Conservation (phyloP, 805 yeast genomes). For the Saccharomycopsis vini region DNA sequence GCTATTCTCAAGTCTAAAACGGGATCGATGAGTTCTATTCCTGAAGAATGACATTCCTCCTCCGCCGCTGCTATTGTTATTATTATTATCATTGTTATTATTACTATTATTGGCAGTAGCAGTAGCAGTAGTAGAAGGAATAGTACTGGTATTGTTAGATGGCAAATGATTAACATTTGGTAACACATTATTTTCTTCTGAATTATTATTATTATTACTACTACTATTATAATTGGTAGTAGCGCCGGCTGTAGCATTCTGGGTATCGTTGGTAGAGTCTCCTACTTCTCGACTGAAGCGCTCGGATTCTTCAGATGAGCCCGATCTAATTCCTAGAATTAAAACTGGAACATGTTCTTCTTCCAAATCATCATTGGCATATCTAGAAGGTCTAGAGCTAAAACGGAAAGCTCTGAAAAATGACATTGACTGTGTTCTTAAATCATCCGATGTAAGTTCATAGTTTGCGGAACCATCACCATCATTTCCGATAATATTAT, state of each 20-base stretch:
- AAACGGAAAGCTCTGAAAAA: conserved; percentile 39
- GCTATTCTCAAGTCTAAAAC: conserved; percentile 17
- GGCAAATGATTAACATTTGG: neutral
- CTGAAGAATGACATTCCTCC: conserved; percentile 15
- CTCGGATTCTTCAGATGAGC: conserved; percentile 20
- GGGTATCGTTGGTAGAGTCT: too few relatives aligned
- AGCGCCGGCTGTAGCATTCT: conserved; percentile 3
- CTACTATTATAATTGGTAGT: conserved; percentile 1
- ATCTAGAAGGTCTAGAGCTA: conserved; percentile 22
- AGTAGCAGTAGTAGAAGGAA: neutral
- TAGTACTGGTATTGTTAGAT: conserved; percentile 1
- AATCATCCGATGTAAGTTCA: conserved; percentile 1
- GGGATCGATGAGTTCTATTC: conserved; percentile 17
- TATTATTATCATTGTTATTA: neutral
- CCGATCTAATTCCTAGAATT: conserved; percentile 41
- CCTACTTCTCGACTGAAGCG: too few relatives aligned
- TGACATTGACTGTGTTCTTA: conserved; percentile 25
- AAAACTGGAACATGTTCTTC: conserved; percentile 35
- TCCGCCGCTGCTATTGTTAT: neutral
- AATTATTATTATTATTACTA: neutral
- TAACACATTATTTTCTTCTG: neutral
- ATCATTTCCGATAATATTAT: neutral
- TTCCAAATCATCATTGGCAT: conserved; percentile 1
- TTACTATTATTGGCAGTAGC: neutral
- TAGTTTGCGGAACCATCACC: neutral